Percentiles rank a stretch among this genome's conserved stretches.
Conservation (phyloP, 495 filamentous ascomycete species). For the Cryomyces antarcticus region DNA sequence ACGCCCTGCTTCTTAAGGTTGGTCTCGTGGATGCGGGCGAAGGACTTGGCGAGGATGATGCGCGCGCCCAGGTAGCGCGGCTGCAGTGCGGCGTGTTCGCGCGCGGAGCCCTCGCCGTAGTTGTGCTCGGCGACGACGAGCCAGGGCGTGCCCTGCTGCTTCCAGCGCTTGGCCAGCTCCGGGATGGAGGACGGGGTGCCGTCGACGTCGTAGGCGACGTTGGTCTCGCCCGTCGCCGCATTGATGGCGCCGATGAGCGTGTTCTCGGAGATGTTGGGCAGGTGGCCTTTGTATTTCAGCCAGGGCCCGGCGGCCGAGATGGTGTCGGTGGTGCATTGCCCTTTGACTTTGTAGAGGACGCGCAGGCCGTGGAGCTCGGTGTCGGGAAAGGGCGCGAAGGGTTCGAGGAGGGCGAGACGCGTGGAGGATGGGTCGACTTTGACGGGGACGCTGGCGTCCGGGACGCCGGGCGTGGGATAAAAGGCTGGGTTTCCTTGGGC, state of each 20-base stretch:
- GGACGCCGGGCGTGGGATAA: constrained; percentile 45
- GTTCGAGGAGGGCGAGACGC: constrained; percentile 77
- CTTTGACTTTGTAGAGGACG: constrained; percentile 85
- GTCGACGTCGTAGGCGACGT: constrained; percentile 68
- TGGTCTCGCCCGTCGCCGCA: constrained; percentile 77
- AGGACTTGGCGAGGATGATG: constrained; percentile 73
- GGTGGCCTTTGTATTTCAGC: constrained; percentile 97
- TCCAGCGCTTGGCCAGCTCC: constrained; percentile 69
- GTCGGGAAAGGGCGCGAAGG: constrained; percentile 67
- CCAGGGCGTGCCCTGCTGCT: constrained; percentile 49
- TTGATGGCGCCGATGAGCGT: constrained; percentile 89
- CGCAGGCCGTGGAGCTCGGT: constrained; percentile 50
- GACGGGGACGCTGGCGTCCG: constrained; percentile 43
- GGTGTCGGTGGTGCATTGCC: constrained; percentile 96
- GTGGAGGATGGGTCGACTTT: constrained; percentile 66
- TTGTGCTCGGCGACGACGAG: constrained; percentile 92
- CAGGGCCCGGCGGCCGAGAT: constrained; percentile 94
- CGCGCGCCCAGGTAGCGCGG: constrained; percentile 81
- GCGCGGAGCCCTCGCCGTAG: constrained; percentile 89
- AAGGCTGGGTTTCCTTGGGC: constrained; percentile 58
- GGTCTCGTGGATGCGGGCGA: constrained; percentile 94
- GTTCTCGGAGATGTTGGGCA: constrained; percentile 92
- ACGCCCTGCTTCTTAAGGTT: constrained; percentile 99
- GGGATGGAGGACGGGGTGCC: constrained; percentile 51
- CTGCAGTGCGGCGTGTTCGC: constrained; percentile 94